Conservation (phyloP, 1,139 yeast species). For the Pichia sp. region DNA sequence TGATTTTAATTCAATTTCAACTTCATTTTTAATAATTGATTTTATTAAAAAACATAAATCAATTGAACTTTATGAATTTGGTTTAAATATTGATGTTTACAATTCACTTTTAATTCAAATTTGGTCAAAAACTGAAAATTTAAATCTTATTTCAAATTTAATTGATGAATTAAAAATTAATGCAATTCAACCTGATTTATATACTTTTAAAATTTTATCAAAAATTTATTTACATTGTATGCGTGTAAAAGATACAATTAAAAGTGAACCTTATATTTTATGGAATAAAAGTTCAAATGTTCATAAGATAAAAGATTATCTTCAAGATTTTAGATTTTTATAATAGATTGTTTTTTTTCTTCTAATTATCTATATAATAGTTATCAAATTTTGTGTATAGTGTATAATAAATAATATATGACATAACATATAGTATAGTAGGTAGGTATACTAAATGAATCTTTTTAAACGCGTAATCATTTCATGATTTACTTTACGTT, state of each 20-base stretch:
- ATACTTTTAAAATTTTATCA: conserved; percentile 25
- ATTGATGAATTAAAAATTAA: conserved; percentile 28
- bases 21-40: conserved; percentile 23
- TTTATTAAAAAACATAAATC: conserved; percentile 25
- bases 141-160: conserved; percentile 20
- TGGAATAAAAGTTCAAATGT: conserved; percentile 26
- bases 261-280: conserved; percentile 24
- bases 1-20: conserved; percentile 26
- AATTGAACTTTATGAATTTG: conserved; percentile 27
- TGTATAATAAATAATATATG: background rate
- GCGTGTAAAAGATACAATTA: conserved; percentile 18
- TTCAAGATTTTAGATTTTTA: conserved; percentile 14
- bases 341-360: background rate
- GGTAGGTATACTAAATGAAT: too few relatives aligned
- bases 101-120: conserved; percentile 23
- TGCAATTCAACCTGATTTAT: conserved; percentile 28
- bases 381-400: background rate
- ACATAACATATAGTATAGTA: too few relatives aligned
- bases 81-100: conserved; percentile 28
- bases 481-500: too few relatives aligned
- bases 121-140: conserved; percentile 27
- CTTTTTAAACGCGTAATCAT: too few relatives aligned
- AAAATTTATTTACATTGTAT: conserved; percentile 27
- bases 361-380: background rate
- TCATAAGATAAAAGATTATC: conserved; percentile 20